These are phyloP conservation scores for Aspergillus neotritici DNA, from an alignment of 2,329 filamentous ascomycete genomes.

Conservation along the genomic window DNA sequence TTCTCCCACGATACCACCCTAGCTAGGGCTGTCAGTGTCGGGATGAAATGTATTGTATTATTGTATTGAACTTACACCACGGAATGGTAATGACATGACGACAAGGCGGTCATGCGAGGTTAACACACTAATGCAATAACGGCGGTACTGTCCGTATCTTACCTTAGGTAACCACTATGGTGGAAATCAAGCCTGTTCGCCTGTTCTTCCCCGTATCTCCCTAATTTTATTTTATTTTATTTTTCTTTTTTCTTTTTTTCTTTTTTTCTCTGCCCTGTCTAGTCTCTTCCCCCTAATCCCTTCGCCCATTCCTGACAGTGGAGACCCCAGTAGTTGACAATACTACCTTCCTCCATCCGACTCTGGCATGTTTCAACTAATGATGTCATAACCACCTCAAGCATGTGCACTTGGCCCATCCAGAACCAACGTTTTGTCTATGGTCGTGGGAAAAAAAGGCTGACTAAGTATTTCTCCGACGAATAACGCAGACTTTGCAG, in stretches of 20 bases:
- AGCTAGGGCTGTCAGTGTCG: not conserved
- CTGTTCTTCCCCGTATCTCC: not conserved
- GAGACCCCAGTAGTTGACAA: too few relatives aligned
- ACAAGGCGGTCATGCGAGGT: not conserved
- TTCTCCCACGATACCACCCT: not conserved
- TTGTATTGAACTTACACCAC: slow-evolving; percentile 3
- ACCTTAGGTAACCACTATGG: slow-evolving; percentile 13
- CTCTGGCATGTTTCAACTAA: slow-evolving; percentile 12
- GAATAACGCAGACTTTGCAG: too few relatives aligned
- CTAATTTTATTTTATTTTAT: not conserved
- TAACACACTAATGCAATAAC: slow-evolving; percentile 14
- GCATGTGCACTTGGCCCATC: not conserved
- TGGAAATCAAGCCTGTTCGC: slow-evolving; percentile 8
- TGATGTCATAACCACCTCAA: slow-evolving; percentile 18
- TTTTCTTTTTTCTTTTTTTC: slow-evolving; percentile 7
- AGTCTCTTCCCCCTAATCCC: too few relatives aligned
- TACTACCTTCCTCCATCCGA: not conserved
- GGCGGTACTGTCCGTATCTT: slow-evolving; percentile 7
- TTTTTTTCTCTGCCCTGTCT: not conserved
- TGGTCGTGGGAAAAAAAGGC: too few relatives aligned
- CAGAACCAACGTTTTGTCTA: not conserved
- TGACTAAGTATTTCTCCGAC: too few relatives aligned
- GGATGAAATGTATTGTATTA: slow-evolving; percentile 9
- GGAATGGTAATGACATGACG: slow-evolving; percentile 8
- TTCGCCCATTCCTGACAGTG: too few relatives aligned